A percentile compares a stretch with the other conserved stretches of the same genome.
phyloP scores from a whole-genome alignment of 306 rosid genomes.

The Acacia crassicarpa region DNA sequence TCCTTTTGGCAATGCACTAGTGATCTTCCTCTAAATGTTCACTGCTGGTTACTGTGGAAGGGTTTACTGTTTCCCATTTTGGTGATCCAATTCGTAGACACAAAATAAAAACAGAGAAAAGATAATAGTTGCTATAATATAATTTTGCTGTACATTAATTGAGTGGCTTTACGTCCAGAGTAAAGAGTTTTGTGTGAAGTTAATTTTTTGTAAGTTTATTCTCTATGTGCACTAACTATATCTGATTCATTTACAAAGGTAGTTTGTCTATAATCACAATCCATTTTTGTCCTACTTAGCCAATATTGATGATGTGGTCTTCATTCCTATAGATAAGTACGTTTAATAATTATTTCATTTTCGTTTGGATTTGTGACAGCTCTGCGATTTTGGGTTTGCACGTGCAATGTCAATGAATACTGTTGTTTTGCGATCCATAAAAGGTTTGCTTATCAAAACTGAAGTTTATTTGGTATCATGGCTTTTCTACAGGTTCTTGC shows the following conservation, averaged over 20 bases:
- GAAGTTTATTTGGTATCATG: constrained; percentile 1
- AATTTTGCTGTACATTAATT: neutral
- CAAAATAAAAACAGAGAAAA: neutral
- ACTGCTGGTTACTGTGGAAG: neutral
- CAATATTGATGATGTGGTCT: constrained; percentile 9
- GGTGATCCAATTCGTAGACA: neutral
- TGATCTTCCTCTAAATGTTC: neutral
- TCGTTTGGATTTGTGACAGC: constrained; percentile 50
- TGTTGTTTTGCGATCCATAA: constrained; percentile 93
- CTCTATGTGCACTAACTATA: neutral
- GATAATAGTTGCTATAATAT: neutral
- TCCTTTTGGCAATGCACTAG: neutral
- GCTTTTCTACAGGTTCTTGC: constrained; percentile 20
- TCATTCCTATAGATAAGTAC: constrained; percentile 10
- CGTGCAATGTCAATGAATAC: constrained; percentile 99
- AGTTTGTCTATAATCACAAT: neutral
- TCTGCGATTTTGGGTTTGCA: constrained; percentile 99
- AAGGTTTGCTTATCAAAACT: constrained; percentile 61
- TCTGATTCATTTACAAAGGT: neutral
- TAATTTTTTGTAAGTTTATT: neutral
- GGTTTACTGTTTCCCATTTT: neutral
- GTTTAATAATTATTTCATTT: constrained; percentile 17
- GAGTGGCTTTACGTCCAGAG: neutral
- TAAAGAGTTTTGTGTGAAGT: neutral
- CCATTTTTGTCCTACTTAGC: neutral